Percentiles rank a stretch among this genome's conserved stretches.
phyloP scores from a whole-genome alignment of 2,329 filamentous ascomycete species.

The Aspergillus novoparasiticus region DNA sequence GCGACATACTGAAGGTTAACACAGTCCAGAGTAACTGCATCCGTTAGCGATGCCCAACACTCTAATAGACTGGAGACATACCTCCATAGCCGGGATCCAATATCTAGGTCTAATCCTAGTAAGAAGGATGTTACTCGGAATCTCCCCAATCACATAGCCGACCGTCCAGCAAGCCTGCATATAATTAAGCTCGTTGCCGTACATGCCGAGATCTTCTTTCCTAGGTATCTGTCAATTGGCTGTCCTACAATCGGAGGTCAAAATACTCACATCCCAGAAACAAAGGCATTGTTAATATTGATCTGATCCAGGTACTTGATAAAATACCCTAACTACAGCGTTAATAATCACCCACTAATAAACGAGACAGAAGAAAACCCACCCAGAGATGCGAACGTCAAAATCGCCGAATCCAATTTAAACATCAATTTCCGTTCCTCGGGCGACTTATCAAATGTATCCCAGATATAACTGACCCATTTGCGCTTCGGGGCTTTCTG shows the following conservation, averaged over 20 bases:
- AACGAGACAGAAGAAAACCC: neutral
- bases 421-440: slow-evolving; percentile 53
- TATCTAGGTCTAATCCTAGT: slow-evolving; percentile 51
- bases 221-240: slow-evolving; percentile 21
- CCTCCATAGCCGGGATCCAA: slow-evolving; percentile 54
- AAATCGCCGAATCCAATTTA: slow-evolving; percentile 52
- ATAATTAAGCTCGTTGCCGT: slow-evolving; percentile 59
- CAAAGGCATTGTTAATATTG: slow-evolving; percentile 52
- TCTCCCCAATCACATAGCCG: slow-evolving; percentile 60
- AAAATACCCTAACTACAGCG: slow-evolving; percentile 46
- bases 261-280: slow-evolving; percentile 48
- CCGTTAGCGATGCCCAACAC: neutral
- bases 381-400: slow-evolving; percentile 52
- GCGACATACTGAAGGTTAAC: slow-evolving; percentile 49
- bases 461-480: slow-evolving; percentile 57
- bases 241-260: neutral
- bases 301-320: slow-evolving; percentile 53
- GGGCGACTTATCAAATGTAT: slow-evolving; percentile 55
- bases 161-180: slow-evolving; percentile 61
- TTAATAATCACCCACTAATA: neutral
- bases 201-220: slow-evolving; percentile 57
- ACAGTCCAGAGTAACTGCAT: slow-evolving; percentile 50
- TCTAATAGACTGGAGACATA: slow-evolving; percentile 16
- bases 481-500: slow-evolving; percentile 36
- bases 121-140: slow-evolving; percentile 55